Conservation (phyloP, 2,329 filamentous ascomycete genomes). For the Stachybotrys chartarum region DNA sequence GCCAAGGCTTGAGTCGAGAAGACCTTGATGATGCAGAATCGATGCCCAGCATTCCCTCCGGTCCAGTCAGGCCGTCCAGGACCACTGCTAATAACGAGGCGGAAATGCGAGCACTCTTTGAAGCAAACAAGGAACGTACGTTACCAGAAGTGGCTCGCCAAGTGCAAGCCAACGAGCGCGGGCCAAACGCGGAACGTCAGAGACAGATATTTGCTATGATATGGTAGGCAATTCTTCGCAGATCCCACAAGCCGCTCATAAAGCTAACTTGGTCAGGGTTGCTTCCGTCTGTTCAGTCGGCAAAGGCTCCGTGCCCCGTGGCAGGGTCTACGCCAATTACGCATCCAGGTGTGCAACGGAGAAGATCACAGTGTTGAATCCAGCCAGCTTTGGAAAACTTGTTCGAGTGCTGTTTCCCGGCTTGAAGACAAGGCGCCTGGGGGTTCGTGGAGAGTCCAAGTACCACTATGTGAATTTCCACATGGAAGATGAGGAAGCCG, state of each 20-base stretch:
- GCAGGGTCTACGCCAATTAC: slow-evolving; percentile 92
- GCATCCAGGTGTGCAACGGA: slow-evolving; percentile 88
- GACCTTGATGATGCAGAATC: slow-evolving; percentile 52
- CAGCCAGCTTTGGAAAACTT: slow-evolving; percentile 94
- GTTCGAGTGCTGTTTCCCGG: slow-evolving; percentile 94
- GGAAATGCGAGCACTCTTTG: slow-evolving; percentile 70
- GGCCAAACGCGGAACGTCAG: slow-evolving; percentile 73
- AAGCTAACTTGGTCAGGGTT: slow-evolving; percentile 46
- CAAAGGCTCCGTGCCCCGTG: slow-evolving; percentile 82
- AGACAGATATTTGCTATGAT: slow-evolving; percentile 86
- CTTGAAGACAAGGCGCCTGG: slow-evolving; percentile 83
- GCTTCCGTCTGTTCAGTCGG: slow-evolving; percentile 65
- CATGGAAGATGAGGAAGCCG: slow-evolving; percentile 49
- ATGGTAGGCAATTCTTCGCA: slow-evolving; percentile 52
- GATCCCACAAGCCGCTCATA: not conserved
- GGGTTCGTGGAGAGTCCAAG: slow-evolving; percentile 93
- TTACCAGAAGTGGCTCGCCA: slow-evolving; percentile 68
- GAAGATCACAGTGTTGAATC: slow-evolving; percentile 89
- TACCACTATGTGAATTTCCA: slow-evolving; percentile 83
- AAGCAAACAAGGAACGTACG: slow-evolving; percentile 58
- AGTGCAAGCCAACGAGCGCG: slow-evolving; percentile 71
- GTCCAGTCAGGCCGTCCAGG: slow-evolving; percentile 49
- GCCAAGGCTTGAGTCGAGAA: slow-evolving; percentile 54
- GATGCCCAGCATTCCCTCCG: slow-evolving; percentile 29
- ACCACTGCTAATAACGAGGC: slow-evolving; percentile 74